Percentiles rank a stretch among this genome's conserved stretches.
Evolutionary conservation across 1,284 basidiomycete genomes (phyloP).

Genomic region (Entoloma clypeatum): DNA sequence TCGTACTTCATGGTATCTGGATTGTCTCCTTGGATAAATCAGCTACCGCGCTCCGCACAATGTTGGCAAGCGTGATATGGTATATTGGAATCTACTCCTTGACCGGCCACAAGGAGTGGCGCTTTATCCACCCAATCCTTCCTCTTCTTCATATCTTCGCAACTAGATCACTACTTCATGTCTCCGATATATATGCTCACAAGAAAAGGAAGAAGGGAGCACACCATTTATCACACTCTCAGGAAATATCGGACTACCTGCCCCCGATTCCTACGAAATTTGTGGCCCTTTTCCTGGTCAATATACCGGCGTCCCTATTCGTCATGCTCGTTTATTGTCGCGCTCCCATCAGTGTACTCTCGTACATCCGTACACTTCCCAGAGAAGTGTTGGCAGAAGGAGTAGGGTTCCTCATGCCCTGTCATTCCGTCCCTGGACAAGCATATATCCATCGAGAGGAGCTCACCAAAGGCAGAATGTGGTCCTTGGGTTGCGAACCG

Average conservation of each 20-base stretch:
- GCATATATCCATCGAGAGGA: slow-evolving; percentile 78
- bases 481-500: slow-evolving; percentile 91
- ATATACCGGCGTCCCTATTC: slow-evolving; percentile 63
- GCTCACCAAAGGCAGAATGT: slow-evolving; percentile 54
- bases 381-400: slow-evolving; percentile 42
- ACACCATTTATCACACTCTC: slow-evolving; percentile 1
- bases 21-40: slow-evolving; percentile 29
- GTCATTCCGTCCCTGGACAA: slow-evolving; percentile 96
- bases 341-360: slow-evolving; percentile 74
- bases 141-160: slow-evolving; percentile 85
- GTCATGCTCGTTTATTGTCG: slow-evolving; percentile 70
- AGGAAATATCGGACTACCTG: slow-evolving; percentile 8
- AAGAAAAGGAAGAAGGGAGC: slow-evolving; percentile 12
- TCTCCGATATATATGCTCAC: slow-evolving; percentile 25
- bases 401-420: slow-evolving; percentile 91
- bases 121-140: slow-evolving; percentile 91
- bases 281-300: slow-evolving; percentile 45
- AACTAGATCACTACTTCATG: slow-evolving; percentile 63
- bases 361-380: slow-evolving; percentile 55
- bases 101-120: slow-evolving; percentile 92
- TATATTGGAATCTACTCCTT: slow-evolving; percentile 74
- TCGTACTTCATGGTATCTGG: slow-evolving; percentile 61
- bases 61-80: slow-evolving; percentile 58
- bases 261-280: slow-evolving; percentile 34
- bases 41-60: slow-evolving; percentile 35